Base-by-base conservation (phyloP, 2,329 filamentous ascomycete species). In the Curvularia hawaiiensis region DNA sequence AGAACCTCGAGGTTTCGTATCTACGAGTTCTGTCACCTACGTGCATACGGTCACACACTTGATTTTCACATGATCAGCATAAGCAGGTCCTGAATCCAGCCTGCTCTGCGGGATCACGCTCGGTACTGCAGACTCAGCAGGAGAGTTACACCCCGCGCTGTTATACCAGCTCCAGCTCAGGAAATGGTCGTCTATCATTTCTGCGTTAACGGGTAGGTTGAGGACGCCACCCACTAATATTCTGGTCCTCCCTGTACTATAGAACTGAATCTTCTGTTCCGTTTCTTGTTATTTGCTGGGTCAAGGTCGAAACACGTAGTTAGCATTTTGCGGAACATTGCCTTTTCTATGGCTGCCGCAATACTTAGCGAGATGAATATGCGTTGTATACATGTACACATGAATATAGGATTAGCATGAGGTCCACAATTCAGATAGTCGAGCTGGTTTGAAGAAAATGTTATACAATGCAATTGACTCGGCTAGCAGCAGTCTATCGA, bases 391-490 rank as follows among this genome's bases (percentile, higher is more conserved):
- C 20, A 26, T 26, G 26, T 22, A 18, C n/a, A 46, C 5, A 22
- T 30, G 30, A 11, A 18, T 12, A 30, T 6, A 28, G 10, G 8
- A 31, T 31, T 11, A 12, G 30, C 12, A 11, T 12, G 30, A 45
- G 26, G n/a, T 22, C 28, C 1, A 22, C 11, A 18, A 12, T 33
- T 11, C 10, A 30, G 16, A 16, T 41, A 50, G 24, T 30, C n/a
- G 7, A 22, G 44, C 18, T 26, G 22, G 28, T 24, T 47, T 47
- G n/a, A 47, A 22, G n/a, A 30, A 4, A 11, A n/a, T 56, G 44
- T 56, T 56, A 46, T 56, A 55, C 48, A 51, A 38, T 43, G 39
- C 24, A 43, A 52, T 45, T 52, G 38, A 33, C 28, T 20, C 44
- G 11, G 11, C 28, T 22, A 35, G 28, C 28, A 47, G 44, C 44